Evolutionary conservation across 805 yeast genomes (phyloP).

Genomic region (Saccharomyces eubayanus): DNA sequence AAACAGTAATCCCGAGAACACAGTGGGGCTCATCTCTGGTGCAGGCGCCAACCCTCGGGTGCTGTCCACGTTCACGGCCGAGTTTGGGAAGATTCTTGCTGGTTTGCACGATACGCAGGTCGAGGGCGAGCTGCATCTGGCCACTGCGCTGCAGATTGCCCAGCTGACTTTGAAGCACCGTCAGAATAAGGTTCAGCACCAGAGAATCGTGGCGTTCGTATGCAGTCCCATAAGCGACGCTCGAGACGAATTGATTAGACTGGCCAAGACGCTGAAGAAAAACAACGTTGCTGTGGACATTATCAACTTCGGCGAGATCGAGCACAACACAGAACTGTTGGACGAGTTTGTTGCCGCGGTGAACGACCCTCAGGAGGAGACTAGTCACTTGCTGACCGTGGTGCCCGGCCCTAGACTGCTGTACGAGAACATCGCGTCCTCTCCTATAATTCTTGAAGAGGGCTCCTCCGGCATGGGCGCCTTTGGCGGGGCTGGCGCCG

Average conservation of each 20-base stretch:
- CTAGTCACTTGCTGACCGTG: slow-evolving; percentile 74
- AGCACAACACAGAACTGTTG: slow-evolving; percentile 63
- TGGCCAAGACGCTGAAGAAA: slow-evolving; percentile 90
- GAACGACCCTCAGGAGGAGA: slow-evolving; percentile 53
- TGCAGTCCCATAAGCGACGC: slow-evolving; percentile 72
- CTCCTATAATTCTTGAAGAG: slow-evolving; percentile 69
- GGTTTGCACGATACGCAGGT: slow-evolving; percentile 78
- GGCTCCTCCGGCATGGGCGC: slow-evolving; percentile 38
- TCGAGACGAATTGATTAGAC: slow-evolving; percentile 63
- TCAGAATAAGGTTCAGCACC: slow-evolving; percentile 86
- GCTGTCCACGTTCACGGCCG: slow-evolving; percentile 79
- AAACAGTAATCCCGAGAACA: slow-evolving; percentile 84
- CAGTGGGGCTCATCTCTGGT: slow-evolving; percentile 84
- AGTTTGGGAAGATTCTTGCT: slow-evolving; percentile 74
- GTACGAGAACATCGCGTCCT: slow-evolving; percentile 70
- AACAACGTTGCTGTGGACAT: slow-evolving; percentile 85
- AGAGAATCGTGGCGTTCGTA: slow-evolving; percentile 81
- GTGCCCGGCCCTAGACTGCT: slow-evolving; percentile 83
- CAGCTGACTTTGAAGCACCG: slow-evolving; percentile 90
- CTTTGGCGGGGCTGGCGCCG: slow-evolving; percentile 35
- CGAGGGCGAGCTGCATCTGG: slow-evolving; percentile 57
- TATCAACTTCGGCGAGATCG: slow-evolving; percentile 86
- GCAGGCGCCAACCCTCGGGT: slow-evolving; percentile 84
- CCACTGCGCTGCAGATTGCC: slow-evolving; percentile 88
- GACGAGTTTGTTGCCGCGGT: slow-evolving; percentile 70